A percentile compares a stretch with the other conserved stretches of the same genome.
Evolutionary conservation across 164 flowering plant genomes (phyloP).

Genomic region (Pachysandra terminalis): DNA sequence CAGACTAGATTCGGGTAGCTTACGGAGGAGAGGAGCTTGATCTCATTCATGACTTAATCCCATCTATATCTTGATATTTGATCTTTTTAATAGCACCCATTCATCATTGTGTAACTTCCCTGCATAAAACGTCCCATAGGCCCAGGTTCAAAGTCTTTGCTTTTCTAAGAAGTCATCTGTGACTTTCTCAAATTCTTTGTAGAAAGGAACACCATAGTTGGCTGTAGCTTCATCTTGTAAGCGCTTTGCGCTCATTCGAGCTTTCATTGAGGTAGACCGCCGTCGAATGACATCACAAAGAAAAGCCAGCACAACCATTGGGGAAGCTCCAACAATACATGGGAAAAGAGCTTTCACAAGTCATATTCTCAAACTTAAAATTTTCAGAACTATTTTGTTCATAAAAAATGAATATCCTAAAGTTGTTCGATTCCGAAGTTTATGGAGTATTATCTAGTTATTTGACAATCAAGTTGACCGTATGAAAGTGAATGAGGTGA

Average conservation of each 20-base stretch:
- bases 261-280: slow-evolving; percentile 12
- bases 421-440: background rate
- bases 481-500: too few relatives aligned
- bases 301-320: slow-evolving; percentile 31
- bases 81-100: slow-evolving; percentile 79
- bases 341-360: slow-evolving; percentile 8
- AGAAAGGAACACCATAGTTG: slow-evolving; percentile 48
- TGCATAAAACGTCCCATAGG: slow-evolving; percentile 80
- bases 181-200: slow-evolving; percentile 78
- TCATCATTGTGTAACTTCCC: slow-evolving; percentile 59
- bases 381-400: background rate
- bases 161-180: slow-evolving; percentile 64
- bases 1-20: too few relatives aligned
- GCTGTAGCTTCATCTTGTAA: slow-evolving; percentile 47
- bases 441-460: too few relatives aligned
- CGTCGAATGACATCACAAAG: slow-evolving; percentile 20
- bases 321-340: slow-evolving; percentile 52
- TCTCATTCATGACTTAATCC: slow-evolving; percentile 60
- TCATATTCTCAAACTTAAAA: background rate
- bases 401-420: background rate
- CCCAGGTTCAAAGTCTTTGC: slow-evolving; percentile 72
- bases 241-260: slow-evolving; percentile 24
- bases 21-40: too few relatives aligned
- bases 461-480: too few relatives aligned
- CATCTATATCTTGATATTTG: slow-evolving; percentile 48